Evolutionary conservation across 805 yeast species (phyloP).

Genomic region (Barnettozyma botsteinii): DNA sequence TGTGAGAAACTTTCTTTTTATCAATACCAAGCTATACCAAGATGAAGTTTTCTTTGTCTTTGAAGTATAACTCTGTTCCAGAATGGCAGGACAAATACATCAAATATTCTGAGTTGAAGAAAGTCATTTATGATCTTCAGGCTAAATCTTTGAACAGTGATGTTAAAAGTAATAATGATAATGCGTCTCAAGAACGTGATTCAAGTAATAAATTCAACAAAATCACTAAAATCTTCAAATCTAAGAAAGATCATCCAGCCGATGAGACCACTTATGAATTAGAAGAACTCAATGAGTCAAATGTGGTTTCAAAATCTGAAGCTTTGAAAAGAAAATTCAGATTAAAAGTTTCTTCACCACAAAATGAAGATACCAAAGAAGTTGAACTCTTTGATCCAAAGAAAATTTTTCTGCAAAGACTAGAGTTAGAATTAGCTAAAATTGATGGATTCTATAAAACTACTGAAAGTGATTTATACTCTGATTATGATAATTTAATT

Average conservation of each 20-base stretch:
- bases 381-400: conserved; percentile 28
- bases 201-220: conserved; percentile 8
- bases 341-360: not conserved
- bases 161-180: conserved; percentile 7
- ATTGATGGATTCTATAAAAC: conserved; percentile 46
- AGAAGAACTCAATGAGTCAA: conserved; percentile 12
- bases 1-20: not conserved
- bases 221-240: conserved; percentile 4
- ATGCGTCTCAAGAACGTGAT: not conserved
- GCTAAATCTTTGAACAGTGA: conserved; percentile 27
- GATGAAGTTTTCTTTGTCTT: conserved; percentile 68
- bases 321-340: not conserved
- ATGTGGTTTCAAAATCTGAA: not conserved
- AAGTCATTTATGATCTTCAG: conserved; percentile 50
- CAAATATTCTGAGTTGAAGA: conserved; percentile 57
- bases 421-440: conserved; percentile 44
- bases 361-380: conserved; percentile 3
- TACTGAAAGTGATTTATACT: conserved; percentile 42
- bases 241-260: not conserved
- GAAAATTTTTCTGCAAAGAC: conserved; percentile 40
- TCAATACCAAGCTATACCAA: not conserved
- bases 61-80: conserved; percentile 67
- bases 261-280: conserved; percentile 21
- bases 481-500: conserved; percentile 40
- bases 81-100: conserved; percentile 85